Conservation (phyloP, 495 filamentous ascomycete genomes). For the Parathielavia hyrcaniae region DNA sequence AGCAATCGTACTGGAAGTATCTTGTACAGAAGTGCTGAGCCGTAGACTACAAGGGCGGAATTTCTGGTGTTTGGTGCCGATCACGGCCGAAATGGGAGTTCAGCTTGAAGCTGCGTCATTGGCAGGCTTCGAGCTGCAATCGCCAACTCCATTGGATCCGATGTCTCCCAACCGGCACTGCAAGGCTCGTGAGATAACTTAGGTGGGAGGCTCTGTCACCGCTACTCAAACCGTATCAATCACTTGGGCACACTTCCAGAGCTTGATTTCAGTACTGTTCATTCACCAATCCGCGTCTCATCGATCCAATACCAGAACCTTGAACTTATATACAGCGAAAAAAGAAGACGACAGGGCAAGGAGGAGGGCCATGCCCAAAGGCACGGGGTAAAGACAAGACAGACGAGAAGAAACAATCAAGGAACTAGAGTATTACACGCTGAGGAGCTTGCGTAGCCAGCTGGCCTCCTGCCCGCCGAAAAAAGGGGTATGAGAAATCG, state of each 20-base stretch:
- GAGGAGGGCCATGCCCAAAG: conserved; percentile 8
- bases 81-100: background rate
- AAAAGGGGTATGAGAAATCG: conserved; percentile 38
- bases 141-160: background rate
- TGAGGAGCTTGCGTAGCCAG: conserved; percentile 35
- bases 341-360: conserved; percentile 14
- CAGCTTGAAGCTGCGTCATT: conserved; percentile 5
- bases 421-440: conserved; percentile 46
- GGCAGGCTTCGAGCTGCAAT: background rate
- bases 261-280: conserved; percentile 18
- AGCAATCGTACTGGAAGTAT: background rate
- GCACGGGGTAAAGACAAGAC: conserved; percentile 20
- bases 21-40: background rate
- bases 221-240: background rate
- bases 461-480: conserved; percentile 27
- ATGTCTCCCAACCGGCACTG: background rate
- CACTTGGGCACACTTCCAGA: background rate
- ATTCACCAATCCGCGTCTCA: conserved; percentile 30
- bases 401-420: conserved; percentile 22
- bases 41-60: background rate
- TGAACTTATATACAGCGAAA: conserved; percentile 28
- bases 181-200: background rate
- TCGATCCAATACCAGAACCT: conserved; percentile 24
- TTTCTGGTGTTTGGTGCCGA: background rate
- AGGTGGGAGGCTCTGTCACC: background rate